Evolutionary conservation across 179 eudicot species (phyloP).

Genomic region (Beta lomatogona): DNA sequence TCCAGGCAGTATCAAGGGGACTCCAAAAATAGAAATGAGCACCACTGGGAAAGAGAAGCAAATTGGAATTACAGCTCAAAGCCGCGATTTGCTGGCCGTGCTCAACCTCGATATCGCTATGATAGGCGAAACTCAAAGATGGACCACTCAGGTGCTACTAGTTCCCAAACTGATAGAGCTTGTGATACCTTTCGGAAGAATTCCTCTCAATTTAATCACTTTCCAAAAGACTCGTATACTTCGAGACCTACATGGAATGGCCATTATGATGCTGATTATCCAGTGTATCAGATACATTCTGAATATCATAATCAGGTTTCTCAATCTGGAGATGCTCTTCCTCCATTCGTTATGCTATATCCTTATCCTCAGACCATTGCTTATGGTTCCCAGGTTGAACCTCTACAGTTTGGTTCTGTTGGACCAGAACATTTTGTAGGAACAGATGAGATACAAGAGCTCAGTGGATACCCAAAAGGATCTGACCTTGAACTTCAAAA

Average conservation of each 20-base stretch:
- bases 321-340: constrained; percentile 32
- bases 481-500: constrained; percentile 25
- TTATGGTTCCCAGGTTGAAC: constrained; percentile 36
- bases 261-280: constrained; percentile 30
- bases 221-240: constrained; percentile 28
- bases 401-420: constrained; percentile 44
- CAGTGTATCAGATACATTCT: constrained; percentile 32
- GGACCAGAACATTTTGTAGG: constrained; percentile 38
- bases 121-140: constrained; percentile 44
- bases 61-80: constrained; percentile 43
- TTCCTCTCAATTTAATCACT: constrained; percentile 25
- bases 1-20: constrained; percentile 46
- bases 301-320: constrained; percentile 37
- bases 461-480: constrained; percentile 14
- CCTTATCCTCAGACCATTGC: constrained; percentile 39
- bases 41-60: constrained; percentile 45
- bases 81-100: constrained; percentile 40
- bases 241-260: constrained; percentile 27
- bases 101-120: constrained; percentile 40
- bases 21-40: constrained; percentile 42
- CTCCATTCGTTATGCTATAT: constrained; percentile 39
- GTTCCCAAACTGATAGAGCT: constrained; percentile 37
- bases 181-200: constrained; percentile 34
- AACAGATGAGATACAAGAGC: constrained; percentile 21
- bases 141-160: constrained; percentile 37